Evolutionary conservation across 1,284 basidiomycete species (phyloP), one percentile per base, ranked within the genome.

Genomic region (Cryptococcus sp.): DNA sequence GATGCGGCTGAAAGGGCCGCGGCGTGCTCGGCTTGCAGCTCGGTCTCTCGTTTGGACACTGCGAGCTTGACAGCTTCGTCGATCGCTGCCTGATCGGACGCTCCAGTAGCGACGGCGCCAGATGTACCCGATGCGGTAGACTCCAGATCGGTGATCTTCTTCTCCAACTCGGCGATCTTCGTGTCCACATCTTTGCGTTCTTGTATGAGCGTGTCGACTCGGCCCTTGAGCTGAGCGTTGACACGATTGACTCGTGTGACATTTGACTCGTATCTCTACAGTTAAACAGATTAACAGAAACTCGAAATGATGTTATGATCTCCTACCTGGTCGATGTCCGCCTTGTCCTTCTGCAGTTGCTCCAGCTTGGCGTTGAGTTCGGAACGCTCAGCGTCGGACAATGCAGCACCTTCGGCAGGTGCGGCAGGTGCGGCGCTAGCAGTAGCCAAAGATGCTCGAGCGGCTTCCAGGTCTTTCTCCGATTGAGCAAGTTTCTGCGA

Each of bases 11-110:
- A 60, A 15, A 75, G 61, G 5, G 68, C 72, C 0, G 55, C 58
- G 17, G 58, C 57, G 49, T 73, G 70, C 50, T 65, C 62, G 1
- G 63, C 52, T 4, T 58, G 52, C 27, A 77, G 68, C 54, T 78
- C 75, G 1, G 68, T 59, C 53, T 78, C 72, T 43, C 70, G 63
- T 20, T 69, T 66, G 1, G 67, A 56, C 16, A 78, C 73, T 5
- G 77, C 77, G 5, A 63, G 55, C 58, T 73, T 69, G 64, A 78
- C 69, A 19, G 76, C 73, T 17, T 64, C 65, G 35, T 77, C 75
- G 30, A 71, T 65, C 6, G 55, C 59, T 3, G 64, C 57, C 52
- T 70, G 65, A n/a, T 61, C 54, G 15, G 55, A 25, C 15, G 38
- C 17, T 23, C n/a, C 50, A 22, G 45, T 47, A 4, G 48, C 7